A percentile compares a stretch with the other conserved stretches of the same genome.
Conservation (phyloP, 2,329 filamentous ascomycete species). For the Microsporum ferrugineum region DNA sequence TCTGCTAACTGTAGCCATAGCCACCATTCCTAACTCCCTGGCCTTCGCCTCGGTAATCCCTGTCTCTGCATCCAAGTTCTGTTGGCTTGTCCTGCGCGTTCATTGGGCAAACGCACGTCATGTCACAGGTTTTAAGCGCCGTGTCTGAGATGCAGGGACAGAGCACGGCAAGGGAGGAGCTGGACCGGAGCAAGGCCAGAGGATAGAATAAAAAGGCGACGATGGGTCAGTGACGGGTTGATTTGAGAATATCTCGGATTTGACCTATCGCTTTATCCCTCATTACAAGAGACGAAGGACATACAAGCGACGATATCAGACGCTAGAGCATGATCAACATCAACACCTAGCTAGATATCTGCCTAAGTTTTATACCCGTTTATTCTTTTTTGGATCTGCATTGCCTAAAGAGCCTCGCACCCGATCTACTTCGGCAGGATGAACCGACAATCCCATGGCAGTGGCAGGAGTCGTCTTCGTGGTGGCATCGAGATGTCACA, state of each 20-base stretch:
- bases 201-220: not conserved
- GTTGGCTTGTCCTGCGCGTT: not conserved
- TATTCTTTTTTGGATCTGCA: too few relatives aligned
- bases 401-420: not conserved
- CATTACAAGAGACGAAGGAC: too few relatives aligned
- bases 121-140: not conserved
- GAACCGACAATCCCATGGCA: not conserved
- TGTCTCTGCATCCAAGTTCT: not conserved
- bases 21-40: not conserved
- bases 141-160: not conserved
- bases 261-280: not conserved
- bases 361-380: too few relatives aligned
- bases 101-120: not conserved
- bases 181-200: not conserved
- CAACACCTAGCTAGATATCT: too few relatives aligned
- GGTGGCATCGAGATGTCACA: conserved; percentile 1
- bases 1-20: not conserved
- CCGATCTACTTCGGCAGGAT: not conserved
- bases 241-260: not conserved
- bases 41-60: not conserved
- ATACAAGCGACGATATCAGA: too few relatives aligned
- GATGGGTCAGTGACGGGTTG: too few relatives aligned
- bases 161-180: not conserved
- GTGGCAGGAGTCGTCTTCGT: not conserved
- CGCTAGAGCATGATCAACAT: too few relatives aligned